These are phyloP conservation scores for Tolypocladium sp. DNA, from an alignment of 2,329 filamentous ascomycete species.

Conservation along the genomic window DNA sequence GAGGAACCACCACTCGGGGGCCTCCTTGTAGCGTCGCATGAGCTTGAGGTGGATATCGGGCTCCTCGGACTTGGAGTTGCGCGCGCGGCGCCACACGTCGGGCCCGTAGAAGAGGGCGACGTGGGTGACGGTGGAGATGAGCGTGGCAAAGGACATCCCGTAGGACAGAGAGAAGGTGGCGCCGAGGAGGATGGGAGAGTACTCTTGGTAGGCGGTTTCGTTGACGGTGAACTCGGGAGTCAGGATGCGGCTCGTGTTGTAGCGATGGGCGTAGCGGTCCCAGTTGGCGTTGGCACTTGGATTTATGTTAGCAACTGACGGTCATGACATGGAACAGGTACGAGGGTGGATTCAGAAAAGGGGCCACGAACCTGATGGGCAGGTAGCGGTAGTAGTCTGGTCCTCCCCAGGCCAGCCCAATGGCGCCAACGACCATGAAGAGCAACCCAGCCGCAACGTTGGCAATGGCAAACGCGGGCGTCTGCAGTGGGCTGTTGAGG, in stretches of 20 bases:
- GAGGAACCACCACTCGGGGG: conserved; percentile 48
- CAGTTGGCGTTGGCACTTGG: not conserved
- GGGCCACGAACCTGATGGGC: not conserved
- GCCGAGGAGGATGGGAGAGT: conserved; percentile 44
- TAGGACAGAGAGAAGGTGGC: conserved; percentile 45
- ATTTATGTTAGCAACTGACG: not conserved
- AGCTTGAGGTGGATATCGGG: conserved; percentile 41
- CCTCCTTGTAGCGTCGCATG: conserved; percentile 45
- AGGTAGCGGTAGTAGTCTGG: not conserved
- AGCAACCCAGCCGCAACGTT: not conserved
- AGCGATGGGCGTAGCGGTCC: conserved; percentile 26
- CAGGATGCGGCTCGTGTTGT: conserved; percentile 47
- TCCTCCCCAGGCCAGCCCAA: not conserved
- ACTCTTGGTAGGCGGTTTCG: conserved; percentile 42
- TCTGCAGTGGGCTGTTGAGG: not conserved
- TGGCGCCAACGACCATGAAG: not conserved
- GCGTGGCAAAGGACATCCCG: conserved; percentile 45
- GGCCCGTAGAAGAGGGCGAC: conserved; percentile 40
- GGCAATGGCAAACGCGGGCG: not conserved
- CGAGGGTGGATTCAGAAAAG: not conserved
- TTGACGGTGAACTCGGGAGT: conserved; percentile 41
- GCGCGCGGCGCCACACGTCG: conserved; percentile 27
- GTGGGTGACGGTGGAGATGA: conserved; percentile 42
- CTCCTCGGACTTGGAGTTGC: conserved; percentile 12
- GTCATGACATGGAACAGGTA: not conserved